A percentile compares a stretch with the other conserved stretches of the same genome.
Conservation (phyloP, 805 yeast species). For the Hanseniaspora guilliermondii region DNA sequence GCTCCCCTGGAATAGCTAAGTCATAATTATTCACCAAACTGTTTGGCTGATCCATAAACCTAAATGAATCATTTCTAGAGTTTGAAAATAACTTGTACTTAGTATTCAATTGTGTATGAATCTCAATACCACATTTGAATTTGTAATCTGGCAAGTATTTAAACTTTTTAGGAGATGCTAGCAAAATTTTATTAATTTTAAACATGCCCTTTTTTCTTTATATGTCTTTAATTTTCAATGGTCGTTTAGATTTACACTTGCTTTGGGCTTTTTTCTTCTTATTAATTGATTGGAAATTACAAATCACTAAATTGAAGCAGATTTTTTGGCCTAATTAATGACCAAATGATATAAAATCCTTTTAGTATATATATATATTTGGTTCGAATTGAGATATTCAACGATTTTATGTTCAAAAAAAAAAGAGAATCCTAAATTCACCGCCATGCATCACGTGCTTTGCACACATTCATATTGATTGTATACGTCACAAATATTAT, state of each 20-base stretch:
- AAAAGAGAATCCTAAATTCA: too few species aligned
- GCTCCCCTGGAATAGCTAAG: slow-evolving; percentile 83
- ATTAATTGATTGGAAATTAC: too few species aligned
- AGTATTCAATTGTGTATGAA: slow-evolving; percentile 81
- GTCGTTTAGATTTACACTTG: not conserved
- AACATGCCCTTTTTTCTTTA: not conserved
- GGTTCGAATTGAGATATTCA: too few species aligned
- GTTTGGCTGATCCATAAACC: slow-evolving; percentile 45
- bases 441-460: too few species aligned
- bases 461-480: too few species aligned
- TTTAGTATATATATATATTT: too few species aligned
- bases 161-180: not conserved
- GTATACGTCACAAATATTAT: too few species aligned
- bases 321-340: too few species aligned
- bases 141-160: slow-evolving; percentile 21
- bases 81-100: slow-evolving; percentile 62
- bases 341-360: too few species aligned
- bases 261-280: not conserved
- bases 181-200: not conserved
- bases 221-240: not conserved
- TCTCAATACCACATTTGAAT: slow-evolving; percentile 79
- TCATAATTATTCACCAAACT: slow-evolving; percentile 65
- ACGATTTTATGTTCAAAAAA: too few species aligned
- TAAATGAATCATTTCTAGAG: slow-evolving; percentile 37
- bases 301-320: too few species aligned